Base-by-base conservation (phyloP, 2,329 filamentous ascomycete genomes). In the Tolypocladium cylindrosporum region DNA sequence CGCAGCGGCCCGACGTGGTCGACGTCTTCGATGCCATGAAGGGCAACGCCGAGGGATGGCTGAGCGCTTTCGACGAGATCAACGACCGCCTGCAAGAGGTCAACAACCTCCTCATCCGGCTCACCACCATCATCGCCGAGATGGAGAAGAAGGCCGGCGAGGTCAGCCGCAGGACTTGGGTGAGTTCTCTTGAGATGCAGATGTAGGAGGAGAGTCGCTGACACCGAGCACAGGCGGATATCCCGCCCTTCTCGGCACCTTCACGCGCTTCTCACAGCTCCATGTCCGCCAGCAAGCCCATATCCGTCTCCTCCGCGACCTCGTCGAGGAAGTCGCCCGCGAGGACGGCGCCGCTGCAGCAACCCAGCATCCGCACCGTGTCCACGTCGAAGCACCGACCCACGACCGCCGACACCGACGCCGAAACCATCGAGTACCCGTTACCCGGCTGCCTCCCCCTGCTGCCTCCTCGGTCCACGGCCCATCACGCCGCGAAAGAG, bases 31-130 rank as follows among this genome's bases (percentile, higher is more conserved):
- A 87, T 45, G 91, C 92, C 42, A 97, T 97, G 92, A 88, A 89
- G 67, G 90, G 90, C 40, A 97, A 97, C 65, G 87, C 91, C 10
- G 89, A 95, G 62, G 91, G 92, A 50, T 97, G 93, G 93, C 84
- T 87, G 59, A 85, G 86, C 58, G 91, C 91, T 8, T 87, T 96
- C 66, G 80, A 85, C 57, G 87, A 88, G 57, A 78, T 97, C 59
- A 86, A 91, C 68, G 81, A 82, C 27, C 90, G 88, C 67, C 86
- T 87, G 16, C 83, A 87, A 61, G 80, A 83, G 51, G 77, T 97
- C 34, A 88, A 87, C 39, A 80, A 84, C 8, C 77, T 87, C 37
- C 79, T 96, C 45, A 81, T 85, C 43, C 85, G 88, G 70, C 81
- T 97, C 24, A 85, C 85, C 62, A 85, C 83, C 56, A 89, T 94